Conservation (phyloP, 352 stramenopile species). For the Phytophthora sp. region DNA sequence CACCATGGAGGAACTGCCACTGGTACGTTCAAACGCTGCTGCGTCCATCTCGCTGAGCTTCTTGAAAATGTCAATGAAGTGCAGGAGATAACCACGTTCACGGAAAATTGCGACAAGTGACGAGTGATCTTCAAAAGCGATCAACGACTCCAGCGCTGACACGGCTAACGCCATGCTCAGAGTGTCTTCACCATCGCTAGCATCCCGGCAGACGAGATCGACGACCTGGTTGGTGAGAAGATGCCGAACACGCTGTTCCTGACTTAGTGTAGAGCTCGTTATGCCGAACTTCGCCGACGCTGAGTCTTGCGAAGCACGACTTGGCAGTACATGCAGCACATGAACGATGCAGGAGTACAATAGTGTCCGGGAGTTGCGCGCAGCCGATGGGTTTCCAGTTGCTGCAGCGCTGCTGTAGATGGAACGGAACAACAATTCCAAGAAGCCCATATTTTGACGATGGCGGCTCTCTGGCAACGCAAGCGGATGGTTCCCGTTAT, state of each 20-base stretch:
- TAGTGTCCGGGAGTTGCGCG: conserved; percentile 78
- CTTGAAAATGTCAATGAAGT: conserved; percentile 83
- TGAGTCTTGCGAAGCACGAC: conserved; percentile 22
- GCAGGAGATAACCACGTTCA: conserved; percentile 79
- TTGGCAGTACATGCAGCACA: conserved; percentile 55
- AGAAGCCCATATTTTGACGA: conserved; percentile 52
- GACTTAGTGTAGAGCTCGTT: conserved; percentile 17
- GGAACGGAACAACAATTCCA: conserved; percentile 72
- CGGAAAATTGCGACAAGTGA: conserved; percentile 63
- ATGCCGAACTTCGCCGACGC: conserved; percentile 23
- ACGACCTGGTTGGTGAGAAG: conserved; percentile 65
- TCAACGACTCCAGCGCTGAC: conserved; percentile 70
- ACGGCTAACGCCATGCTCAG: conserved; percentile 85
- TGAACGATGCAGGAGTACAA: conserved; percentile 83
- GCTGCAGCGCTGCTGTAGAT: conserved; percentile 64
- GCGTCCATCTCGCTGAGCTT: conserved; percentile 78
- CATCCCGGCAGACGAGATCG: conserved; percentile 75
- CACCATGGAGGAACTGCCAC: conserved; percentile 38
- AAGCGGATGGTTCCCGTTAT: conserved; percentile 18
- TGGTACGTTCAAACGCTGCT: conserved; percentile 50
- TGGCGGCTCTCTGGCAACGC: conserved; percentile 50
- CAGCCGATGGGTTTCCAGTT: conserved; percentile 73
- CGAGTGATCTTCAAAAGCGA: conserved; percentile 56
- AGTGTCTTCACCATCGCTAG: conserved; percentile 78
- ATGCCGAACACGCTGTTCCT: conserved; percentile 41